Evolutionary conservation across 2,329 filamentous ascomycete genomes (phyloP).

Genomic region (Fusarium sulawesiense): DNA sequence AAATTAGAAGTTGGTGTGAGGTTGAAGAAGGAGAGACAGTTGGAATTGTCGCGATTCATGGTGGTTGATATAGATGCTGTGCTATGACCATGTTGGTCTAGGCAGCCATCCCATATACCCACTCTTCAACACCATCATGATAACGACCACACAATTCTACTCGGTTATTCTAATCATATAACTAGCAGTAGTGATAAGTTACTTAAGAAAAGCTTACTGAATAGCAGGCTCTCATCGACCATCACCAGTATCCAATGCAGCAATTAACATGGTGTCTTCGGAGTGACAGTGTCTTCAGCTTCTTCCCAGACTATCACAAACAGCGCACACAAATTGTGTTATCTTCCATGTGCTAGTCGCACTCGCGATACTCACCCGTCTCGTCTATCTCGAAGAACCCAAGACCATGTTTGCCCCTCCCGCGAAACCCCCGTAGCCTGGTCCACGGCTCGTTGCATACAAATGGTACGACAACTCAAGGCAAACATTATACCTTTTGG

Average conservation of each 20-base stretch:
- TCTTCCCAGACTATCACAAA: not conserved
- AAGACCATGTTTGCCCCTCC: slow-evolving; percentile 34
- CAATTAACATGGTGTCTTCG: too few species aligned
- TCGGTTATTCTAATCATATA: too few species aligned
- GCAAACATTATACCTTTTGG: slow-evolving; percentile 35
- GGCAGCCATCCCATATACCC: not conserved
- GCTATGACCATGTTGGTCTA: not conserved
- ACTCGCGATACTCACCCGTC: slow-evolving; percentile 39
- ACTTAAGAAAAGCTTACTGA: too few species aligned
- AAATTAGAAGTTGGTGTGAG: not conserved
- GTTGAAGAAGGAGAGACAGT: not conserved
- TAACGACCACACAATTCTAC: too few species aligned
- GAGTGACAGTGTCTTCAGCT: not conserved
- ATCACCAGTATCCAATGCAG: too few species aligned
- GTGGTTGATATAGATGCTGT: not conserved
- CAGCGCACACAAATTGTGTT: not conserved
- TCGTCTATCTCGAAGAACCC: slow-evolving; percentile 38
- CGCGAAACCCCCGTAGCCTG: slow-evolving; percentile 34
- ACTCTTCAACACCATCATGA: not conserved
- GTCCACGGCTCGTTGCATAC: slow-evolving; percentile 29
- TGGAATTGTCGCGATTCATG: not conserved
- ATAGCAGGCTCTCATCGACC: not conserved
- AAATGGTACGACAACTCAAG: slow-evolving; percentile 32
- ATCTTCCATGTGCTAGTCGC: slow-evolving; percentile 21
- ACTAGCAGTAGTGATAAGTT: too few species aligned